These are phyloP conservation scores for Eucalyptus paniculata DNA, from an alignment of 345 rosid genomes.

Conservation along the genomic window DNA sequence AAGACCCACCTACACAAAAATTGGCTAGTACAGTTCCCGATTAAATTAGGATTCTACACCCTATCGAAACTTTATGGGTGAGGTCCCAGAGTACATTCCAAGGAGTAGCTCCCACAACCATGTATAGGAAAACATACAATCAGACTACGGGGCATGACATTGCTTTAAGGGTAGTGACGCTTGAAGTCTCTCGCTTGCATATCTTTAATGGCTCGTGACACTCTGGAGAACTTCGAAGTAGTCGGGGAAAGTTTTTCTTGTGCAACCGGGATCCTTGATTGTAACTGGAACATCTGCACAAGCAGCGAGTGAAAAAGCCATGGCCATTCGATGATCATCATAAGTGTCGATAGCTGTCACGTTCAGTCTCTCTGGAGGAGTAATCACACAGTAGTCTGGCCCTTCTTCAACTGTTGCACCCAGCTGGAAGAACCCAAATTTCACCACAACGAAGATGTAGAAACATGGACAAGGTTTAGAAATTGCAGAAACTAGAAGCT, in stretches of 20 bases:
- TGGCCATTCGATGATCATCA: conserved; percentile 98
- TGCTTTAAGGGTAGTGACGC: neutral
- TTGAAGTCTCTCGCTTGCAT: neutral
- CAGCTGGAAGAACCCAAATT: conserved; percentile 25
- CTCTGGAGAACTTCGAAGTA: conserved; percentile 84
- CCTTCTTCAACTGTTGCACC: conserved; percentile 99
- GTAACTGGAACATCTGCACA: conserved; percentile 93
- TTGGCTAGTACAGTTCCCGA: neutral
- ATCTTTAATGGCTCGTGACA: conserved; percentile 38
- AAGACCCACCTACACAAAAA: neutral
- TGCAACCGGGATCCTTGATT: conserved; percentile 90
- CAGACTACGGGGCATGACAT: neutral
- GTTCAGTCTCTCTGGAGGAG: conserved; percentile 78
- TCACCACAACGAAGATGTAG: neutral
- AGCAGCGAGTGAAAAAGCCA: conserved; percentile 97
- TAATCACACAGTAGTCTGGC: conserved; percentile 85
- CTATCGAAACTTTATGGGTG: neutral
- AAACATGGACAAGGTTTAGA: neutral
- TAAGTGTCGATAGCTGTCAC: conserved; percentile 79
- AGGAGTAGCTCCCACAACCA: neutral
- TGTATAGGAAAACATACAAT: neutral
- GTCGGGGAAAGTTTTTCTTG: conserved; percentile 89
- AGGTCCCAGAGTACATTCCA: neutral
- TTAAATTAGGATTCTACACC: neutral
- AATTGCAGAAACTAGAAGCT: neutral